Conservation (phyloP, 2,329 filamentous ascomycete species). For the Colletotrichum sp. region DNA sequence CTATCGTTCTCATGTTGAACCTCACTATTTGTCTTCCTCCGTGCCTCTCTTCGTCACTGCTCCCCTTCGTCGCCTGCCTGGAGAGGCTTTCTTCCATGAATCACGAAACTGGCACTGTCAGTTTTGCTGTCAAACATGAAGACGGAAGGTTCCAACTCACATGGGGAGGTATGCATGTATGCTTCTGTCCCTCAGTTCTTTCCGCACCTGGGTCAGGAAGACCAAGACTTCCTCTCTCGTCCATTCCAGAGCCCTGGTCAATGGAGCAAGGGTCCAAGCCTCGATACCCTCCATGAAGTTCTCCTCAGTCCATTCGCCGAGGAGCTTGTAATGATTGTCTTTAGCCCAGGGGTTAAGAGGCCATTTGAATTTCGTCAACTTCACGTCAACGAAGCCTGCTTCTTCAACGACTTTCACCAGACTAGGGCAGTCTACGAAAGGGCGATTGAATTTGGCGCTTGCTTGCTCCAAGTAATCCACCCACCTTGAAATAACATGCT, state of each 20-base stretch:
- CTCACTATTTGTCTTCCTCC: not conserved
- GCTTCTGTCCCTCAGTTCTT: not conserved
- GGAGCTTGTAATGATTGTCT: constrained; percentile 53
- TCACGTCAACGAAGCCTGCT: constrained; percentile 59
- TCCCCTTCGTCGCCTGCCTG: not conserved
- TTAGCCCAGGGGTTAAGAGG: constrained; percentile 57
- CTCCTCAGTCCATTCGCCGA: constrained; percentile 31
- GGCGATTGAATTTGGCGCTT: constrained; percentile 30
- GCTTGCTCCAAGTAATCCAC: constrained; percentile 32
- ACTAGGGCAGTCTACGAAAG: constrained; percentile 45
- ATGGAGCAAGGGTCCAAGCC: constrained; percentile 30
- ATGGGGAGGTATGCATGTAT: not conserved
- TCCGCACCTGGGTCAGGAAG: not conserved
- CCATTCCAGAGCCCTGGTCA: constrained; percentile 26
- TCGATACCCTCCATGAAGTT: constrained; percentile 29
- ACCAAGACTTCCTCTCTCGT: not conserved
- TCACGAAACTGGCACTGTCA: not conserved
- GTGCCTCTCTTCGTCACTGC: not conserved
- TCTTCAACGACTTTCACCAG: constrained; percentile 45
- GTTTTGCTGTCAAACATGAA: not conserved
- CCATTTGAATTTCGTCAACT: constrained; percentile 50
- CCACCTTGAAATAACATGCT: constrained; percentile 33
- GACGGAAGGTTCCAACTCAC: not conserved
- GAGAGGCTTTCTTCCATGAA: not conserved
- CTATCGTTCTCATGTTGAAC: not conserved